A percentile compares a stretch with the other conserved stretches of the same genome.
Evolutionary conservation across 345 rosid species (phyloP).

Genomic region (Theobroma cacao): DNA sequence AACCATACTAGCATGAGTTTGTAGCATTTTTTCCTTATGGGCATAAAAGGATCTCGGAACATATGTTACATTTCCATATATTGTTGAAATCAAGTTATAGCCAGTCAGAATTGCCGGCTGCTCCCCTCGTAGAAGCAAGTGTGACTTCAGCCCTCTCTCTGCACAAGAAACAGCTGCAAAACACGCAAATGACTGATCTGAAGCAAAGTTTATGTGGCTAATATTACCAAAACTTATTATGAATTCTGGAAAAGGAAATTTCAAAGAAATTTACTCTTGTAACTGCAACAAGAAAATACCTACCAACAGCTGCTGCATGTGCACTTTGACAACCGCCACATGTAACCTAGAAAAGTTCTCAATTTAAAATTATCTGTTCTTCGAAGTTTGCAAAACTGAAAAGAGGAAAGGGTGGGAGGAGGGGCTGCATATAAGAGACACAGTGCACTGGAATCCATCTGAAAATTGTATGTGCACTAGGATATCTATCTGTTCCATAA

Average conservation of each 20-base stretch:
- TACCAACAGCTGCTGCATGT: slow-evolving; percentile 86
- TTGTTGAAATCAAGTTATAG: slow-evolving; percentile 69
- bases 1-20: slow-evolving; percentile 45
- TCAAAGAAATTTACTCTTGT: neutral
- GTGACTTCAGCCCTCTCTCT: slow-evolving; percentile 78
- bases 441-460: neutral
- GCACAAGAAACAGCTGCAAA: slow-evolving; percentile 87
- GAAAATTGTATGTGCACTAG: neutral
- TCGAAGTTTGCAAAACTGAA: slow-evolving; percentile 11
- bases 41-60: slow-evolving; percentile 69
- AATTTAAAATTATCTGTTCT: slow-evolving; percentile 27
- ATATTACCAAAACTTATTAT: neutral
- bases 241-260: neutral
- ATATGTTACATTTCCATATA: slow-evolving; percentile 67
- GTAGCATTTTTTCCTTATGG: slow-evolving; percentile 56
- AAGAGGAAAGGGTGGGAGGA: neutral
- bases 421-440: neutral
- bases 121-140: slow-evolving; percentile 85
- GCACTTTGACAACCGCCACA: slow-evolving; percentile 98
- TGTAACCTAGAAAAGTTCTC: slow-evolving; percentile 64
- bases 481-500: neutral
- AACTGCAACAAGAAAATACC: slow-evolving; percentile 17
- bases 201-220: neutral
- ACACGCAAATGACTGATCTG: slow-evolving; percentile 9
- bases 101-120: slow-evolving; percentile 80